phyloP scores from a whole-genome alignment of 2,329 filamentous ascomycete genomes.

The Fusarium sp. region DNA sequence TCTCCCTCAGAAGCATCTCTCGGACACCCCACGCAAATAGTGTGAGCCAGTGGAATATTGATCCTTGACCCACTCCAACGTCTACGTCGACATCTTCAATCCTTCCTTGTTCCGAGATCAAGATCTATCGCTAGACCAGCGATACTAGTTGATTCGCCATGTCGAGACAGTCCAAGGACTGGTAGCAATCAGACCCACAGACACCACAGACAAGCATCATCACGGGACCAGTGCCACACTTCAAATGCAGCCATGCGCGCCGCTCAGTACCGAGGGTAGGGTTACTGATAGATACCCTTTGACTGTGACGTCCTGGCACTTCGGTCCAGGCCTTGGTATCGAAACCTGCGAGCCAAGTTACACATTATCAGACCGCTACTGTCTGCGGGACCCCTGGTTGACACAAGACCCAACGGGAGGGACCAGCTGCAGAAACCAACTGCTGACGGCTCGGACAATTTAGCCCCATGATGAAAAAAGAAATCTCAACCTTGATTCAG shows the following conservation, averaged over 20 bases:
- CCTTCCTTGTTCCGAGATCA: neutral
- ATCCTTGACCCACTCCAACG: conserved; percentile 2
- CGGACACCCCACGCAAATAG: neutral
- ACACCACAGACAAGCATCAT: conserved; percentile 38
- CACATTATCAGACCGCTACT: conserved; percentile 10
- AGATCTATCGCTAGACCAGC: conserved; percentile 3
- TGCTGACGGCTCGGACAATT: conserved; percentile 2
- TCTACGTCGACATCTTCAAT: neutral
- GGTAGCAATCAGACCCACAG: conserved; percentile 12
- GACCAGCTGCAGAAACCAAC: conserved; percentile 3
- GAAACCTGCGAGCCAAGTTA: neutral
- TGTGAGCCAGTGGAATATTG: neutral
- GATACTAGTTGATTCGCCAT: conserved; percentile 3
- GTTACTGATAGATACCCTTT: neutral
- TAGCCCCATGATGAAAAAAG: neutral
- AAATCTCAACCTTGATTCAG: neutral
- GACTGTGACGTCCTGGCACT: neutral
- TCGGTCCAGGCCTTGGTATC: neutral
- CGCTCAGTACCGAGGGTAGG: neutral
- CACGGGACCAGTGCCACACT: conserved; percentile 35
- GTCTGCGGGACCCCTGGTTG: conserved; percentile 2
- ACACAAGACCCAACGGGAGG: conserved; percentile 3
- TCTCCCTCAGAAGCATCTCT: neutral
- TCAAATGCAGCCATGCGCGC: conserved; percentile 3
- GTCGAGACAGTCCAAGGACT: neutral